Percentiles rank a stretch among this genome's conserved stretches.
phyloP scores from a whole-genome alignment of 805 yeast genomes.

The Ogataea angusta region DNA sequence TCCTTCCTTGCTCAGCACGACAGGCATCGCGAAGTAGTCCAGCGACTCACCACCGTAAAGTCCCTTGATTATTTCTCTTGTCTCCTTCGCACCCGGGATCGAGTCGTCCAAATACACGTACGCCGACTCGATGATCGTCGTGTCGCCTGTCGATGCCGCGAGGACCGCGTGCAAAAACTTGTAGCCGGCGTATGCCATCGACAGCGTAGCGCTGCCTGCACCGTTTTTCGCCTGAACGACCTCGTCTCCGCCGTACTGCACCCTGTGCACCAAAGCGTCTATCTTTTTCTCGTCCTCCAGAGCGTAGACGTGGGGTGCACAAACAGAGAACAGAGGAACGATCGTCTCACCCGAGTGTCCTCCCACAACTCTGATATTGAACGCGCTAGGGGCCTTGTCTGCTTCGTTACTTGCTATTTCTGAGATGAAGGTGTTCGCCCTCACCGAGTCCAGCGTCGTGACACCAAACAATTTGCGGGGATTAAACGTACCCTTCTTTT shows the following conservation, averaged over 20 bases:
- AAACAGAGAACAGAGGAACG: slow-evolving; percentile 66
- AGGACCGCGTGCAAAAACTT: slow-evolving; percentile 63
- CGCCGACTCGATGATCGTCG: slow-evolving; percentile 62
- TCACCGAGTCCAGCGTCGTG: slow-evolving; percentile 56
- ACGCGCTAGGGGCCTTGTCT: slow-evolving; percentile 44
- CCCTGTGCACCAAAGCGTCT: slow-evolving; percentile 71
- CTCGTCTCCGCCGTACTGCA: slow-evolving; percentile 89
- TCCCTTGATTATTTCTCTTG: slow-evolving; percentile 40
- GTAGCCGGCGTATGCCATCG: slow-evolving; percentile 95
- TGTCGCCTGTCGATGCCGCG: slow-evolving; percentile 61
- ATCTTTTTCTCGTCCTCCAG: slow-evolving; percentile 35
- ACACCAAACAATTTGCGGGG: slow-evolving; percentile 55
- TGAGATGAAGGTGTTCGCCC: slow-evolving; percentile 77
- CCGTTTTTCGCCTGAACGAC: slow-evolving; percentile 95
- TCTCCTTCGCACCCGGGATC: slow-evolving; percentile 50
- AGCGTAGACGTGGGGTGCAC: slow-evolving; percentile 29
- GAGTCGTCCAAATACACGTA: slow-evolving; percentile 53
- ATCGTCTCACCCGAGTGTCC: slow-evolving; percentile 95
- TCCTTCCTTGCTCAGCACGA: slow-evolving; percentile 52
- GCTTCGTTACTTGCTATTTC: slow-evolving; percentile 42
- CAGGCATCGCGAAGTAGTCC: slow-evolving; percentile 62
- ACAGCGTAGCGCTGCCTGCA: slow-evolving; percentile 89
- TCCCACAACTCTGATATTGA: slow-evolving; percentile 74
- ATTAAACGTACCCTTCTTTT: slow-evolving; percentile 47
- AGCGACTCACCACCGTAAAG: slow-evolving; percentile 27